Percentiles rank a stretch among this genome's conserved stretches.
Evolutionary conservation across 1,284 basidiomycete genomes (phyloP).

Genomic region (Microbotryum scabiosae): DNA sequence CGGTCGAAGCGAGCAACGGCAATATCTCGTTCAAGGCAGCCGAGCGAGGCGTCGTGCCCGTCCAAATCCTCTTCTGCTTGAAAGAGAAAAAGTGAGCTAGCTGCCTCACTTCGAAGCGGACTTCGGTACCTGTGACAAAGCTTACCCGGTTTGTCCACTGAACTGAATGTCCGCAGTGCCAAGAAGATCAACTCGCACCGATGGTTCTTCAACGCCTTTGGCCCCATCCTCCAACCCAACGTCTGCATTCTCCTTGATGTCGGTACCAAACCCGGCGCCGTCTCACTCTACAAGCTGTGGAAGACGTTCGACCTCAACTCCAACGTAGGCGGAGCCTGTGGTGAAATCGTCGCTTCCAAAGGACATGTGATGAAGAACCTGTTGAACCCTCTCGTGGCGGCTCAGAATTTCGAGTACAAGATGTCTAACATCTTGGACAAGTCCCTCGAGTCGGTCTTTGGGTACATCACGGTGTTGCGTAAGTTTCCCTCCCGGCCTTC

Average conservation of each 20-base stretch:
- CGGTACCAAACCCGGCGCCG: constrained; percentile 75
- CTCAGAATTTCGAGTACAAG: constrained; percentile 84
- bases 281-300: constrained; percentile 86
- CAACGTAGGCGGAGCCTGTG: constrained; percentile 86
- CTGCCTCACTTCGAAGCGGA: not conserved
- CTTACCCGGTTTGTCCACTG: too few relatives aligned
- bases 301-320: constrained; percentile 93
- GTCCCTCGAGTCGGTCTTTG: constrained; percentile 65
- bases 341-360: constrained; percentile 86
- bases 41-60: constrained; percentile 70
- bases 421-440: constrained; percentile 44
- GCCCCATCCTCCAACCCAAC: constrained; percentile 56
- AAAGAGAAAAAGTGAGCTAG: constrained; percentile 18
- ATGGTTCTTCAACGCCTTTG: constrained; percentile 91
- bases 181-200: constrained; percentile 77
- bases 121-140: too few relatives aligned
- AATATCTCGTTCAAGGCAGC: constrained; percentile 72
- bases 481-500: too few relatives aligned
- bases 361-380: constrained; percentile 62
- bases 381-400: constrained; percentile 56
- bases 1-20: constrained; percentile 52
- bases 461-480: constrained; percentile 85
- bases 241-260: constrained; percentile 87
- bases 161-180: constrained; percentile 24
- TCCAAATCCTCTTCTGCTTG: constrained; percentile 76